Conservation (phyloP, 1,284 basidiomycete genomes). For the Cutaneotrichosporon cyanovorans region DNA sequence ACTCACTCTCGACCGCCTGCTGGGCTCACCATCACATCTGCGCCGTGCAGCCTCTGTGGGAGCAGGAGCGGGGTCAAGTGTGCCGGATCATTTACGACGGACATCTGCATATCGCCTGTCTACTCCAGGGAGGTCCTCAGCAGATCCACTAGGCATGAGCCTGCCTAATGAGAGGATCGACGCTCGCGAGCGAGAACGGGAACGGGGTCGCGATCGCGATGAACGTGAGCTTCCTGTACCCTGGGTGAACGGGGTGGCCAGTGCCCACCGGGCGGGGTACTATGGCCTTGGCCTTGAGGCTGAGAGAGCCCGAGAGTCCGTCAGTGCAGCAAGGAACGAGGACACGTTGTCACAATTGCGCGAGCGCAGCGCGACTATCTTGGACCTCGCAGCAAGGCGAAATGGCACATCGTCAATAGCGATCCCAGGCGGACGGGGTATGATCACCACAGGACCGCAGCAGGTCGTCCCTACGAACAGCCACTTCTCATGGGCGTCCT, state of each 20-base stretch:
- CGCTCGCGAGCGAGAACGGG: neutral
- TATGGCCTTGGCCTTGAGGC: neutral
- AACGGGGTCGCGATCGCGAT: constrained; percentile 1
- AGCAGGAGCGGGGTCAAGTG: no score
- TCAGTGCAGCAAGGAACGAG: no score
- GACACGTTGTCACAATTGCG: no score
- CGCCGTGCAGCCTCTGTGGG: no score
- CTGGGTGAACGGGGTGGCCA: constrained; percentile 2
- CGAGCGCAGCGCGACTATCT: no score
- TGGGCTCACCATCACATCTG: neutral
- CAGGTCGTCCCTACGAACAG: constrained; percentile 2
- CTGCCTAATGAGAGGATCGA: constrained; percentile 7
- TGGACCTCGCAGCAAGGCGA: no score
- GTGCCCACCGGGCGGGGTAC: constrained; percentile 6
- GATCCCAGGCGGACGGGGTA: neutral
- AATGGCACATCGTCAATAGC: neutral
- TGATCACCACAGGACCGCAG: neutral
- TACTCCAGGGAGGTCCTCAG: no score
- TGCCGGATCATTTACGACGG: neutral
- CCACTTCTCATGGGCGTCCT: constrained; percentile 6
- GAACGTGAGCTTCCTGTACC: neutral
- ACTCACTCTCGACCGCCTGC: constrained; percentile 4
- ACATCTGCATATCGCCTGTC: neutral
- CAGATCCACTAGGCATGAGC: constrained; percentile 3
- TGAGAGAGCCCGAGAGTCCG: no score